phyloP scores from a whole-genome alignment of 2,329 filamentous ascomycete genomes.

The Alternaria sp. region DNA sequence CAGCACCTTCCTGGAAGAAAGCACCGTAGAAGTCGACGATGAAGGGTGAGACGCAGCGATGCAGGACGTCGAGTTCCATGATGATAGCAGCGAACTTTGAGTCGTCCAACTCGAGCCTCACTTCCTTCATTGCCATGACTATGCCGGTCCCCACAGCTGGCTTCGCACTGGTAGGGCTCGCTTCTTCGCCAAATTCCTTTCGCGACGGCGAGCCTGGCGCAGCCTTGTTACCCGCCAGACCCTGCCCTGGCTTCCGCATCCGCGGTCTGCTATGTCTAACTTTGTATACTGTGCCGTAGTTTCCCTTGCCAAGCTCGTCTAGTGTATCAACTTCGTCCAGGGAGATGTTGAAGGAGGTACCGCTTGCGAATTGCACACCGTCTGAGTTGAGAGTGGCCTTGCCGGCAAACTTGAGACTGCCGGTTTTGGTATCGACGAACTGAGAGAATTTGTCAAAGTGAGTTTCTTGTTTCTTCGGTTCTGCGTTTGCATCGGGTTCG shows the following conservation, averaged over 20 bases:
- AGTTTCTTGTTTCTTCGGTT: slow-evolving; percentile 44
- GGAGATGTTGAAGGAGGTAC: slow-evolving; percentile 89
- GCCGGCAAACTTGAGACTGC: slow-evolving; percentile 89
- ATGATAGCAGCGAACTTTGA: slow-evolving; percentile 96
- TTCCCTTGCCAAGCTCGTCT: slow-evolving; percentile 94
- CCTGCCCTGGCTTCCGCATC: slow-evolving; percentile 65
- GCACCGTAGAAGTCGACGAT: slow-evolving; percentile 99
- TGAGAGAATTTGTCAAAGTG: slow-evolving; percentile 74
- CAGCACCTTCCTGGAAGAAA: slow-evolving; percentile 97
- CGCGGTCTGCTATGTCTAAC: slow-evolving; percentile 81
- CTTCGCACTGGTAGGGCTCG: slow-evolving; percentile 45
- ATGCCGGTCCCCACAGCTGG: slow-evolving; percentile 68
- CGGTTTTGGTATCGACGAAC: slow-evolving; percentile 89
- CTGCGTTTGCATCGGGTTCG: slow-evolving; percentile 15
- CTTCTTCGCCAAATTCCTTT: slow-evolving; percentile 41
- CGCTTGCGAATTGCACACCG: slow-evolving; percentile 91
- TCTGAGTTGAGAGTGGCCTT: slow-evolving; percentile 88
- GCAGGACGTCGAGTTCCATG: slow-evolving; percentile 95
- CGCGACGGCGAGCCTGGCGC: slow-evolving; percentile 44
- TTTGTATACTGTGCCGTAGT: slow-evolving; percentile 98
- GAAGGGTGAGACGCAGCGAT: slow-evolving; percentile 92
- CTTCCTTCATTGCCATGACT: slow-evolving; percentile 99
- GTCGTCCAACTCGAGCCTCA: slow-evolving; percentile 92
- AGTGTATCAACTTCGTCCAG: slow-evolving; percentile 93
- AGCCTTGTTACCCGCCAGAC: slow-evolving; percentile 64